Conservation (phyloP, 2,329 filamentous ascomycete species). For the Cadophora luteo-olivacea region DNA sequence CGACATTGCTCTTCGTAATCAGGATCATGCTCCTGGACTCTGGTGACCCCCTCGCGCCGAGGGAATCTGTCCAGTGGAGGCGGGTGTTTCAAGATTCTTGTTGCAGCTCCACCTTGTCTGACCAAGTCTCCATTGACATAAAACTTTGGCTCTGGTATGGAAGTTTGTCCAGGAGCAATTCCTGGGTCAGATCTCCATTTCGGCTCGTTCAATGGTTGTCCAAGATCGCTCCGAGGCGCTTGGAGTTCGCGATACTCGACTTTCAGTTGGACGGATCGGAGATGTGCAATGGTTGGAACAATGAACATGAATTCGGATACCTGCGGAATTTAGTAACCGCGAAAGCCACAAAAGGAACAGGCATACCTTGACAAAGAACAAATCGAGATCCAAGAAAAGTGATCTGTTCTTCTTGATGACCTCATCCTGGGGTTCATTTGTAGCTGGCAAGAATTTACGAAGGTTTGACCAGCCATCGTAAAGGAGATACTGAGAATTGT, state of each 20-base stretch:
- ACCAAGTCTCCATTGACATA: conserved; percentile 63
- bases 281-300: conserved; percentile 63
- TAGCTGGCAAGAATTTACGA: conserved; percentile 56
- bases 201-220: conserved; percentile 21
- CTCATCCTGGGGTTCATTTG: conserved; percentile 28
- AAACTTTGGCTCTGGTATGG: conserved; percentile 63
- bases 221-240: conserved; percentile 27
- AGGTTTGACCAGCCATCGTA: conserved; percentile 58
- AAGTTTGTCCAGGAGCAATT: conserved; percentile 56
- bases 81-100: conserved; percentile 53
- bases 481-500: conserved; percentile 63
- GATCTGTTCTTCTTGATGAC: conserved; percentile 34
- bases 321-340: conserved; percentile 46
- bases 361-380: conserved; percentile 72
- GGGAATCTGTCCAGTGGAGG: conserved; percentile 62
- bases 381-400: conserved; percentile 58
- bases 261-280: conserved; percentile 60
- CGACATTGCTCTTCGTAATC: conserved; percentile 61
- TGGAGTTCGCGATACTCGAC: conserved; percentile 63
- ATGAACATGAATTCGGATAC: conserved; percentile 67
- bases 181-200: conserved; percentile 68
- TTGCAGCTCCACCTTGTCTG: conserved; percentile 56
- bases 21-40: conserved; percentile 61
- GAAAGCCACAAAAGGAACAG: not conserved
- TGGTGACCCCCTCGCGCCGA: conserved; percentile 57